phyloP scores from a whole-genome alignment of 1,284 basidiomycete genomes.

The Cryptococcus deneoformans region DNA sequence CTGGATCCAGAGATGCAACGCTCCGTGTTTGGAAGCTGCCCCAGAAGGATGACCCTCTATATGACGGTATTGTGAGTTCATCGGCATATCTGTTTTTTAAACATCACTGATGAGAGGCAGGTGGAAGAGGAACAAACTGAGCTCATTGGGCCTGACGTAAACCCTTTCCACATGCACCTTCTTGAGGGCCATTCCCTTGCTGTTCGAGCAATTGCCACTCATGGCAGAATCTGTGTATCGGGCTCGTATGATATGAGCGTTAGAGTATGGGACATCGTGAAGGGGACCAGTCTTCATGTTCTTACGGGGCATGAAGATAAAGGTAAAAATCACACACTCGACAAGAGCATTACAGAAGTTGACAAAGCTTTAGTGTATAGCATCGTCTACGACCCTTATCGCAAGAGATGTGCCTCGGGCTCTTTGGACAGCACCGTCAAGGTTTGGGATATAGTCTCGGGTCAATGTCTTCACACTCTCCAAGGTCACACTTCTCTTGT shows the following conservation, averaged over 20 bases:
- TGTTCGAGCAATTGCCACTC: slow-evolving; percentile 84
- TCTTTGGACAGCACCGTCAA: slow-evolving; percentile 96
- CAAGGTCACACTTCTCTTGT: slow-evolving; percentile 86
- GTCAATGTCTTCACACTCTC: slow-evolving; percentile 72
- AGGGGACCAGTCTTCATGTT: slow-evolving; percentile 76
- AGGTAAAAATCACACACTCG: slow-evolving; percentile 56
- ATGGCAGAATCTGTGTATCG: slow-evolving; percentile 85
- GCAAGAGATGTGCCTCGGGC: slow-evolving; percentile 86
- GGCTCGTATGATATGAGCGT: slow-evolving; percentile 93
- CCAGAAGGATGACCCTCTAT: slow-evolving; percentile 67
- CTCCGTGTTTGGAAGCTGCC: slow-evolving; percentile 88
- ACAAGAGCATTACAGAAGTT: neutral
- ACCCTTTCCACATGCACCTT: slow-evolving; percentile 82
- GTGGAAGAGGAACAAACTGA: neutral
- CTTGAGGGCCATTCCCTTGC: slow-evolving; percentile 86
- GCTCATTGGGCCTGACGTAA: slow-evolving; percentile 57
- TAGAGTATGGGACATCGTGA: slow-evolving; percentile 90
- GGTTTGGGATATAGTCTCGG: slow-evolving; percentile 81
- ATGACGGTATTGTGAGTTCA: slow-evolving; percentile 12
- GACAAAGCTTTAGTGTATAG: slow-evolving; percentile 66
- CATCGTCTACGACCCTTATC: slow-evolving; percentile 77
- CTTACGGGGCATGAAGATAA: slow-evolving; percentile 86
- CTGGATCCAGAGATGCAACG: slow-evolving; percentile 86
- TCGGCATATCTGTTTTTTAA: neutral
- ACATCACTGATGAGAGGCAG: neutral